Conservation (phyloP, 768 basidiomycete genomes). For the Cystofilobasidium capitatum region DNA sequence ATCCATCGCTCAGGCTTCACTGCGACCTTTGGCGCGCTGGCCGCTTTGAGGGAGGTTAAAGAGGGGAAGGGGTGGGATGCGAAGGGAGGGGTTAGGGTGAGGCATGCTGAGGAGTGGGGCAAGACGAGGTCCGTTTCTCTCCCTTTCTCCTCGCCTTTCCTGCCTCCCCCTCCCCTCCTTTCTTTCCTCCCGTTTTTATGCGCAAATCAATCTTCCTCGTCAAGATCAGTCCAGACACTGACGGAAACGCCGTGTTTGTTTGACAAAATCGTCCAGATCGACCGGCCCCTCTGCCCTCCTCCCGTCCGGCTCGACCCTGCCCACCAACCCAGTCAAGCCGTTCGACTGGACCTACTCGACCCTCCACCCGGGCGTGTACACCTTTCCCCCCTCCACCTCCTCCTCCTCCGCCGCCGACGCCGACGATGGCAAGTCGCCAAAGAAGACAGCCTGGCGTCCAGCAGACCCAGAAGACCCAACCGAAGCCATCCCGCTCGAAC, state of each 20-base stretch:
- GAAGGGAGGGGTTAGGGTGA: slow-evolving; percentile 81
- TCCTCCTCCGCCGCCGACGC: not conserved
- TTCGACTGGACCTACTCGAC: slow-evolving; percentile 99
- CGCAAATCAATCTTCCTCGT: not conserved
- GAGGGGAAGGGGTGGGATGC: slow-evolving; percentile 59
- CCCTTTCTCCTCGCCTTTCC: not conserved
- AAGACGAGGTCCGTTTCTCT: slow-evolving; percentile 60
- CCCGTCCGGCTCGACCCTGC: slow-evolving; percentile 32
- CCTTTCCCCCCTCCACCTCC: not conserved
- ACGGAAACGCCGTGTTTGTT: not conserved
- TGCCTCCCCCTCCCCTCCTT: not conserved
- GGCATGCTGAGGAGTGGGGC: slow-evolving; percentile 89
- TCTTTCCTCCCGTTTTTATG: not conserved
- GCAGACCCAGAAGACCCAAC: slow-evolving; percentile 47
- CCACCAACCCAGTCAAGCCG: slow-evolving; percentile 54
- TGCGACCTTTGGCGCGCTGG: slow-evolving; percentile 56
- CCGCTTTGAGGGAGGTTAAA: slow-evolving; percentile 57
- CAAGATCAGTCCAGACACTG: not conserved
- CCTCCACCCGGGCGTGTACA: slow-evolving; percentile 54
- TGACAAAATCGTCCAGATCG: slow-evolving; percentile 15
- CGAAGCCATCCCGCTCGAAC: slow-evolving; percentile 62
- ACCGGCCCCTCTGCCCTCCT: slow-evolving; percentile 29
- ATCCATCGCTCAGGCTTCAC: slow-evolving; percentile 59
- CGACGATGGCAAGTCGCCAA: slow-evolving; percentile 43
- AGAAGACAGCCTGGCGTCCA: slow-evolving; percentile 32